Evolutionary conservation across 1,284 basidiomycete species (phyloP).

Genomic region (Moesziomyces sp.): DNA sequence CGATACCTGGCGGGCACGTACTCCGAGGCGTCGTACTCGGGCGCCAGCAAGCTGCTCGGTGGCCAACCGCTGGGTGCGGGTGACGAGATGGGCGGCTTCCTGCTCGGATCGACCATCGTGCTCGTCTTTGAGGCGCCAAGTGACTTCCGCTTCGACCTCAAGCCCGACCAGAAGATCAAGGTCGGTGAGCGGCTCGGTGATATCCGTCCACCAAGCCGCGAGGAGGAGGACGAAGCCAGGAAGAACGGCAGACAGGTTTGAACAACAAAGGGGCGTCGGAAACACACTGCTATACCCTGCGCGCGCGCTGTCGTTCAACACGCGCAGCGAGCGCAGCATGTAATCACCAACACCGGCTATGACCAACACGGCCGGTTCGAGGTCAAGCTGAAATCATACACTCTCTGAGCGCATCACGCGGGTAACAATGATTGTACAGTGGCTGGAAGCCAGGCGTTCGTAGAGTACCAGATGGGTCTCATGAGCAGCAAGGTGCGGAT

Average conservation of each 20-base stretch:
- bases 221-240: slow-evolving; percentile 7
- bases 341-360: background rate
- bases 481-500: background rate
- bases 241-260: slow-evolving; percentile 32
- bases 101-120: slow-evolving; percentile 93
- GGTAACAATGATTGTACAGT: background rate
- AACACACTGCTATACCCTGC: slow-evolving; percentile 24
- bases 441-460: background rate
- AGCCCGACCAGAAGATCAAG: slow-evolving; percentile 84
- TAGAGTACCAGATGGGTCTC: background rate
- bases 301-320: slow-evolving; percentile 24
- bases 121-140: slow-evolving; percentile 94
- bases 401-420: background rate
- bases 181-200: slow-evolving; percentile 78
- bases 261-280: background rate
- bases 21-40: slow-evolving; percentile 77
- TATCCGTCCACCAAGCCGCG: slow-evolving; percentile 24
- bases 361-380: too few relatives aligned
- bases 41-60: slow-evolving; percentile 73
- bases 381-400: background rate
- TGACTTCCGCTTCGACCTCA: slow-evolving; percentile 82
- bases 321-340: slow-evolving; percentile 10
- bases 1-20: slow-evolving; percentile 77
- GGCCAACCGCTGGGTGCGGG: slow-evolving; percentile 88
- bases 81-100: slow-evolving; percentile 98